These are phyloP conservation scores for Penicillium hordei DNA, from an alignment of 2,329 filamentous ascomycete species.

Conservation along the genomic window DNA sequence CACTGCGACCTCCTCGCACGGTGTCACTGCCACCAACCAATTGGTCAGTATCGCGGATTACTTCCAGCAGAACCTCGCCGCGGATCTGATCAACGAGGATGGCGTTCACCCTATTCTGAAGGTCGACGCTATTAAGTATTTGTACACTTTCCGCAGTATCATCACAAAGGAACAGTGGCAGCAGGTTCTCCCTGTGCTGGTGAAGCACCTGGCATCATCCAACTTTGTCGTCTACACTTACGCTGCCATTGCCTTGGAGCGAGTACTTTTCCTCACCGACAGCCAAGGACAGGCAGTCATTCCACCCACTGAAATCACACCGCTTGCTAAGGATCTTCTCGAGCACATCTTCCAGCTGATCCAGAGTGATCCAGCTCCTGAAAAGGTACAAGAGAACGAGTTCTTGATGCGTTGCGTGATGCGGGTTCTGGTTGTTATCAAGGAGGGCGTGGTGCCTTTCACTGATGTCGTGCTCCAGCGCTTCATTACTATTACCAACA, in stretches of 20 bases:
- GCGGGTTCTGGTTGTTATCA: conserved; percentile 92
- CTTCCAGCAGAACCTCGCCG: conserved; percentile 87
- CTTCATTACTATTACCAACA: conserved; percentile 82
- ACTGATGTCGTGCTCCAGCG: conserved; percentile 78
- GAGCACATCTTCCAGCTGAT: conserved; percentile 89
- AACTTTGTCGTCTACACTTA: conserved; percentile 99
- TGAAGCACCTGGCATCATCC: conserved; percentile 82
- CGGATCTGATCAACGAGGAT: conserved; percentile 73
- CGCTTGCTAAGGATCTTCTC: conserved; percentile 80
- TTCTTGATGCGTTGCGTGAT: conserved; percentile 99
- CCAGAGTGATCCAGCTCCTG: conserved; percentile 76
- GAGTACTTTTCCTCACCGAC: conserved; percentile 80
- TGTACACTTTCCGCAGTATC: conserved; percentile 95
- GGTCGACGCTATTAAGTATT: conserved; percentile 96
- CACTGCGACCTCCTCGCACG: conserved; percentile 78
- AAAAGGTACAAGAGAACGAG: conserved; percentile 98
- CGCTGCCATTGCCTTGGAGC: conserved; percentile 92
- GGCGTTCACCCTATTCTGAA: conserved; percentile 81
- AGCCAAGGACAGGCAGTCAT: conserved; percentile 76
- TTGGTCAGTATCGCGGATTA: conserved; percentile 88
- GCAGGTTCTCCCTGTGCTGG: conserved; percentile 81
- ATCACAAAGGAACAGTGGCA: conserved; percentile 91
- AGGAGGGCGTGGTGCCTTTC: conserved; percentile 72
- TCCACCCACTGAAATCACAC: conserved; percentile 72
- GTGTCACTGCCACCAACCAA: conserved; percentile 87